Conservation (phyloP, 805 yeast genomes). For the Barnettozyma botsteinii region DNA sequence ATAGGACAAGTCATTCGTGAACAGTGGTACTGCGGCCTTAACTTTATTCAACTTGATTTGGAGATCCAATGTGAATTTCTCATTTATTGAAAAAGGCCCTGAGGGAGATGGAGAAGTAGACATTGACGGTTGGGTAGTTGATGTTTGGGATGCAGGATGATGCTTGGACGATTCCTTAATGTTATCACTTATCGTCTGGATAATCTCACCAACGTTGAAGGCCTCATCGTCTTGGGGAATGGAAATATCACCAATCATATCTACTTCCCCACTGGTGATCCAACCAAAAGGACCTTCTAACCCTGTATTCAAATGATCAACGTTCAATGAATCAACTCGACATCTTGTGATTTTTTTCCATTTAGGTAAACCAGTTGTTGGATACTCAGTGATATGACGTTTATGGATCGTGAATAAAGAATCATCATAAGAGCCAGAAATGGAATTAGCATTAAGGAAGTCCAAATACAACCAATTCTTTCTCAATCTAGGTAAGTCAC, state of each 20-base stretch:
- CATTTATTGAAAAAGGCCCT: not conserved
- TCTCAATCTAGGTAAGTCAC: constrained; percentile 72
- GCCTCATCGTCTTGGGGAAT: constrained; percentile 60
- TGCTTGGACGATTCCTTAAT: too few relatives aligned
- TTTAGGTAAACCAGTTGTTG: constrained; percentile 9
- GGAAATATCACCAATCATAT: constrained; percentile 86
- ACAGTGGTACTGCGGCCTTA: constrained; percentile 82
- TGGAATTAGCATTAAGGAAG: constrained; percentile 71
- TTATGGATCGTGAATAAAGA: constrained; percentile 89
- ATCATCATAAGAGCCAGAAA: constrained; percentile 90
- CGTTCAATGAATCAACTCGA: constrained; percentile 76
- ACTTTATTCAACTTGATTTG: constrained; percentile 78
- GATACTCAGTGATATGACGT: constrained; percentile 37
- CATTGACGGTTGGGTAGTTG: too few relatives aligned
- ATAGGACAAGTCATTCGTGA: constrained; percentile 83
- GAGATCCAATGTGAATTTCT: constrained; percentile 71
- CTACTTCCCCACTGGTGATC: constrained; percentile 90
- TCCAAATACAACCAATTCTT: constrained; percentile 95
- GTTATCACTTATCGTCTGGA: constrained; percentile 41
- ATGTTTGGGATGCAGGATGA: not conserved
- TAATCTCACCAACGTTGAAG: constrained; percentile 42
- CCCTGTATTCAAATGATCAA: constrained; percentile 88
- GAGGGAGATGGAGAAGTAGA: too few relatives aligned
- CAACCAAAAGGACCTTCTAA: constrained; percentile 95
- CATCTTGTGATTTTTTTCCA: constrained; percentile 69